Evolutionary conservation across 495 filamentous ascomycete species (phyloP), one percentile per base, ranked within the genome.

Genomic region (Daldinia childiae): DNA sequence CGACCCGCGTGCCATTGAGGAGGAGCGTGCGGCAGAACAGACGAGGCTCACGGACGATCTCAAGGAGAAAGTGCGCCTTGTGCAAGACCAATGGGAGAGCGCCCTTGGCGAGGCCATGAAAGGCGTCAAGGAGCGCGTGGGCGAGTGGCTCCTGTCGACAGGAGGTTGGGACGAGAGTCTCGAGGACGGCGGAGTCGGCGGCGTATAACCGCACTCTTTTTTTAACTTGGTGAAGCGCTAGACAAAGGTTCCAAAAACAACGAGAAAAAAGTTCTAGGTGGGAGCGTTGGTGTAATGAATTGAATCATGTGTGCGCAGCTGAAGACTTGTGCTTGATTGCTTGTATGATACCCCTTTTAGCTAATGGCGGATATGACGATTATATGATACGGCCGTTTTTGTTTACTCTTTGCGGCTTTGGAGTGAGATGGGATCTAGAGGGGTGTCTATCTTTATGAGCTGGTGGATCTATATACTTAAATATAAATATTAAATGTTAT

Each of bases 41-140:
- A 79, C 77, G 36, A 77, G 85, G 51, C 76, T 97, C 76, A 96
- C 93, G 12, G 88, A 88, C n/a, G 94, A 98, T 76, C 77, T 97
- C 67, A 94, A 97, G 78, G 94, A 97, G 66, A 95, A 93, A 78
- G 94, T 98, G 11, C 85, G 88, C 52, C 88, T 93, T 41, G 90
- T 99, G 55, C 95, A 98, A 80, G 90, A 92, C 26, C 93, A 95
- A 79, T 99, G 95, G 86, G 77, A 78, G 12, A 82, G 80, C 63
- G 85, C 84, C 24, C 78, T 88, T 26, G 86, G 84, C 8, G 82
- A 82, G 65, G 83, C 82, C 61, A 76, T 88, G 67, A 79, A 68
- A 21, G 79, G 74, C 0, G 84, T 86, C 2, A 86, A 85, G 76
- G 82, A 84, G 72, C 80, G 90, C 51, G 87, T 93, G 0, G 86